Conservation (phyloP, 257 asterid species). For the Nicotiana tabacum region DNA sequence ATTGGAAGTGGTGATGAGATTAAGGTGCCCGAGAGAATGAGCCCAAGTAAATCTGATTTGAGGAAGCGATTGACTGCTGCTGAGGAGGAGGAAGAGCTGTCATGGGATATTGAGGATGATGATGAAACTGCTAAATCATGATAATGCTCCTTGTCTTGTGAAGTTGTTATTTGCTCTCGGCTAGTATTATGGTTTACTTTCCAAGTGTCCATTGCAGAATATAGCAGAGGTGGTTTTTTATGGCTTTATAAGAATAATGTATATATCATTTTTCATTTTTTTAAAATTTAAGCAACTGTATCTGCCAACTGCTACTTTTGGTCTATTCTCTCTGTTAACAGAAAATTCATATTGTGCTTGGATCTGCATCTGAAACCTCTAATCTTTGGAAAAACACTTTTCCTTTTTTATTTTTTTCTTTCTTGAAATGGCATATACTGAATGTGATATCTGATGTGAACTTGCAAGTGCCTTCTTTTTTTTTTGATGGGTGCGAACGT, state of each 20-base stretch:
- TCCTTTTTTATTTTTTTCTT: not conserved
- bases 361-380: not conserved
- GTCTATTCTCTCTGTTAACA: not conserved
- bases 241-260: not conserved
- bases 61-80: slow-evolving; percentile 39
- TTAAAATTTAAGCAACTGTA: not conserved
- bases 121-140: slow-evolving; percentile 40
- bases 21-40: slow-evolving; percentile 24
- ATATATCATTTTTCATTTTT: slow-evolving; percentile 2
- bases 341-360: not conserved
- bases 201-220: not conserved
- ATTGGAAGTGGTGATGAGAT: slow-evolving; percentile 56
- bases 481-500: not conserved
- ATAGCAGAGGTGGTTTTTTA: not conserved
- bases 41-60: slow-evolving; percentile 28
- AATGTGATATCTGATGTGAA: not conserved
- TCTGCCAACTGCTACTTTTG: not conserved
- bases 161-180: not conserved
- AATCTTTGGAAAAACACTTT: not conserved
- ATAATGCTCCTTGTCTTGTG: slow-evolving; percentile 11
- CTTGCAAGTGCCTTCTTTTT: not conserved
- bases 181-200: not conserved
- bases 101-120: slow-evolving; percentile 78
- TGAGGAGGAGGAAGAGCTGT: slow-evolving; percentile 63
- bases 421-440: not conserved